phyloP scores from a whole-genome alignment of 176 grass and related monocot genomes.

The Aechmea fasciata region DNA sequence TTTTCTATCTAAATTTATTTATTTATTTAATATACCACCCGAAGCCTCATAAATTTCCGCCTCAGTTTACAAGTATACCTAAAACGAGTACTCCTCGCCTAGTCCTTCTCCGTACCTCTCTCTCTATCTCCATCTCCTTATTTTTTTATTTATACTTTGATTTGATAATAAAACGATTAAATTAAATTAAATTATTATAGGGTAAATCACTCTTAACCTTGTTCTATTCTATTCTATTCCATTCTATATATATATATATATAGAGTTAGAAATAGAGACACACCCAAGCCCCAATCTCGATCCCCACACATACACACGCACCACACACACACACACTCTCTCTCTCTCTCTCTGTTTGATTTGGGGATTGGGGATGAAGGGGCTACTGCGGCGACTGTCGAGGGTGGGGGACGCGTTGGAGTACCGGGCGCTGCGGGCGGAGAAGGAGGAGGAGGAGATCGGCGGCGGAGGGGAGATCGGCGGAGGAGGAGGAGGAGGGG shows the following conservation, averaged over 20 bases:
- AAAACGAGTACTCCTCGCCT: neutral
- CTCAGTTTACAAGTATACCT: neutral
- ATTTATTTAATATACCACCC: neutral
- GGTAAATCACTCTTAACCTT: too few species aligned
- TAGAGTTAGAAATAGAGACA: too few species aligned
- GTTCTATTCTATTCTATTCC: too few species aligned
- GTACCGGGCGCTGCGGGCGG: conserved; percentile 33
- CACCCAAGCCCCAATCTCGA: too few species aligned
- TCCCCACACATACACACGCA: too few species aligned
- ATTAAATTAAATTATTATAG: too few species aligned
- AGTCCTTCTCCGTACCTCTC: neutral
- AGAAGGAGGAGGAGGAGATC: neutral
- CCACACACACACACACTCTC: too few species aligned
- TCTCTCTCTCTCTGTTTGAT: neutral
- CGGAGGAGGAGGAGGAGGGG: conserved; percentile 18
- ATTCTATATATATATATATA: too few species aligned
- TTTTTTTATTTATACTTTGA: too few species aligned
- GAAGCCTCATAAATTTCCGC: neutral
- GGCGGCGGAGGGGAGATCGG: conserved; percentile 4
- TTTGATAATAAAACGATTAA: too few species aligned
- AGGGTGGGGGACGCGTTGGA: conserved; percentile 47
- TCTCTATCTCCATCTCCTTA: conserved; percentile 7
- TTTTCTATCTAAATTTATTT: too few species aligned
- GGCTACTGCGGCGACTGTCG: conserved; percentile 49
- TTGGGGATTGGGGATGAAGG: conserved; percentile 38